phyloP scores from a whole-genome alignment of 2,329 filamentous ascomycete species.

The Drechmeria coniospora region DNA sequence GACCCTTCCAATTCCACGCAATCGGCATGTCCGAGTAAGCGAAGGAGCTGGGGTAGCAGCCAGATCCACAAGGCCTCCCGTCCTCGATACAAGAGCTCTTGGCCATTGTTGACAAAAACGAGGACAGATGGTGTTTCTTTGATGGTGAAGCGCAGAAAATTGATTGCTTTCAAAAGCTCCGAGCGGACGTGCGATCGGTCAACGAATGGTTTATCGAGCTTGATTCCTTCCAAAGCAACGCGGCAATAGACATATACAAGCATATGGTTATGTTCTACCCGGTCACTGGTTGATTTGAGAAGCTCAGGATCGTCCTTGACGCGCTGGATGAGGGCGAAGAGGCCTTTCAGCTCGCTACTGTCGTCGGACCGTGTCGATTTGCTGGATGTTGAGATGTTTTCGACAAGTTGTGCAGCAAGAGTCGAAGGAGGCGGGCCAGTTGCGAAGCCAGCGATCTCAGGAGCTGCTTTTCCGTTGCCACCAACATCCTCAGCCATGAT shows the following conservation, averaged over 20 bases:
- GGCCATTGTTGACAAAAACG: conserved; percentile 24
- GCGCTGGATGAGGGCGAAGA: conserved; percentile 42
- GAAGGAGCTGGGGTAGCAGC: conserved; percentile 43
- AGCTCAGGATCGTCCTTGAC: conserved; percentile 34
- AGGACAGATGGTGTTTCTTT: conserved; percentile 61
- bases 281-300: conserved; percentile 48
- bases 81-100: conserved; percentile 34
- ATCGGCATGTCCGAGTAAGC: conserved; percentile 36
- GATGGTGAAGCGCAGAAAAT: conserved; percentile 61
- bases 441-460: conserved; percentile 5
- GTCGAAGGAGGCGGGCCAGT: conserved; percentile 53
- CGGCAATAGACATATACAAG: conserved; percentile 72
- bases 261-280: conserved; percentile 65
- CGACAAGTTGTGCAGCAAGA: conserved; percentile 73
- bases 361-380: conserved; percentile 48
- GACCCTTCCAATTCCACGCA: conserved; percentile 31
- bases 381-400: conserved; percentile 55
- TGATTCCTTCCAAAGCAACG: conserved; percentile 57
- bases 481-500: conserved; percentile 14
- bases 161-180: conserved; percentile 56
- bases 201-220: conserved; percentile 53
- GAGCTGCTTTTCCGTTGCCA: conserved; percentile 7
- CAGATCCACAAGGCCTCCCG: conserved; percentile 50
- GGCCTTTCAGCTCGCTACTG: conserved; percentile 57
- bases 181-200: conserved; percentile 35